phyloP scores from a whole-genome alignment of 176 grass and related monocot species.

The Raddia guianensis region DNA sequence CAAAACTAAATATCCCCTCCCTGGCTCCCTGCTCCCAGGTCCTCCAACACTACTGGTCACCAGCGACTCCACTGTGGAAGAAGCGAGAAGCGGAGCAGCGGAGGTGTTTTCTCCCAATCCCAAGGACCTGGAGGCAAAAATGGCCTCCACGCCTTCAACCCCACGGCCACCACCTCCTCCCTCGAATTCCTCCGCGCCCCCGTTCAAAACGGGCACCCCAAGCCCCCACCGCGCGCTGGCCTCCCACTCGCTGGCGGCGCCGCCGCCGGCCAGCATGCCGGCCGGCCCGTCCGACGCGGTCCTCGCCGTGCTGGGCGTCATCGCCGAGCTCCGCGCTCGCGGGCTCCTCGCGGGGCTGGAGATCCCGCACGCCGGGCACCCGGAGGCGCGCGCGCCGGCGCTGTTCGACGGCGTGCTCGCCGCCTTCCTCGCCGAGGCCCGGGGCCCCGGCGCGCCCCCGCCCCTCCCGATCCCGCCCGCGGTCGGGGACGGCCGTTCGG shows the following conservation, averaged over 20 bases:
- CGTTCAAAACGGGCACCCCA: constrained; percentile 37
- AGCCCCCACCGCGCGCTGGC: not conserved
- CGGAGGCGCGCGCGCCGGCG: not conserved
- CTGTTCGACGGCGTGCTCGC: constrained; percentile 40
- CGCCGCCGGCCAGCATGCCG: not conserved
- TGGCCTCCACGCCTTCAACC: constrained; percentile 15
- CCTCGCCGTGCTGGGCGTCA: constrained; percentile 20
- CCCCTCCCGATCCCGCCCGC: constrained; percentile 12
- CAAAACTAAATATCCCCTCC: too few relatives aligned
- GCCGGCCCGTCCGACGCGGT: not conserved
- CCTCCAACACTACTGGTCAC: too few relatives aligned
- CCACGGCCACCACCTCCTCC: constrained; percentile 23
- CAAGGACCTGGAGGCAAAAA: constrained; percentile 42
- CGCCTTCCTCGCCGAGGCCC: constrained; percentile 25
- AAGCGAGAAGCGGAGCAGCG: not conserved
- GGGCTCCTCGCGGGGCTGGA: constrained; percentile 38
- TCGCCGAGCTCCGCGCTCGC: constrained; percentile 34
- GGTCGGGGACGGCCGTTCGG: constrained; percentile 16
- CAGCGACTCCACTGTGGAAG: too few relatives aligned
- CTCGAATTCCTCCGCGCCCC: constrained; percentile 19
- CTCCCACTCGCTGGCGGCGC: not conserved
- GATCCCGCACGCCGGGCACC: constrained; percentile 1
- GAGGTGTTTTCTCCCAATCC: constrained; percentile 31
- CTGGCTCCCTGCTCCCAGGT: too few relatives aligned
- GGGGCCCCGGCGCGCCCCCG: not conserved